A percentile compares a stretch with the other conserved stretches of the same genome.
These are phyloP conservation scores for Sextonia rubra DNA, from an alignment of 164 flowering plant genomes.

Conservation along the genomic window DNA sequence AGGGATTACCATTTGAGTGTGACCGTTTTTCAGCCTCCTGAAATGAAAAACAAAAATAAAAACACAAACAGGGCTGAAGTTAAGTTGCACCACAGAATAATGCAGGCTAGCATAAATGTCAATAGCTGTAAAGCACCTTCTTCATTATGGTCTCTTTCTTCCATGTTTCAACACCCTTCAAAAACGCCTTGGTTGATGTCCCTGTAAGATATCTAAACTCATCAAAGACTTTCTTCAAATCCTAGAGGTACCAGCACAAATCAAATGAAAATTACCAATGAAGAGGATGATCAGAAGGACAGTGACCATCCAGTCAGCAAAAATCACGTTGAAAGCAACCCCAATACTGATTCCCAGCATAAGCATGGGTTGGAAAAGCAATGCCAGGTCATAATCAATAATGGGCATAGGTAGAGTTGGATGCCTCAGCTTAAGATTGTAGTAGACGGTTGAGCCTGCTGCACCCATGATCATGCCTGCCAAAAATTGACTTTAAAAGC, in stretches of 20 bases:
- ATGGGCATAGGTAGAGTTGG: slow-evolving; percentile 92
- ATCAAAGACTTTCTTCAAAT: background rate
- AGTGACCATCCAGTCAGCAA: slow-evolving; percentile 99
- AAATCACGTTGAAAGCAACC: slow-evolving; percentile 88
- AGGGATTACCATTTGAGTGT: slow-evolving; percentile 51
- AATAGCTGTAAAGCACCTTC: slow-evolving; percentile 33
- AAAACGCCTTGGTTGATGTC: slow-evolving; percentile 86
- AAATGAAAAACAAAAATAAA: slow-evolving; percentile 14
- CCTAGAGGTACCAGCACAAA: background rate
- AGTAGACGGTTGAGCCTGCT: slow-evolving; percentile 87
- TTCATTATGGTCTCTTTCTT: slow-evolving; percentile 81
- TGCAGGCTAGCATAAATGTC: too few species aligned
- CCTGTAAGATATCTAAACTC: slow-evolving; percentile 30
- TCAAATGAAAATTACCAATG: slow-evolving; percentile 44
- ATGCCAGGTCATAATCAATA: slow-evolving; percentile 91
- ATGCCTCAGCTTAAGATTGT: slow-evolving; percentile 88
- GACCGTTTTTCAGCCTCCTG: slow-evolving; percentile 72
- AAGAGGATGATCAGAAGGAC: slow-evolving; percentile 86
- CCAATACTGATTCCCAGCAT: slow-evolving; percentile 97
- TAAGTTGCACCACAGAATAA: background rate
- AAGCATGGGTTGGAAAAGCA: slow-evolving; percentile 98
- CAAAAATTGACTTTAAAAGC: slow-evolving; percentile 3
- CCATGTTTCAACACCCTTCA: slow-evolving; percentile 93
- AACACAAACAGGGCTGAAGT: background rate
- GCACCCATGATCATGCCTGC: slow-evolving; percentile 99